Base-by-base conservation (phyloP, 2,329 filamentous ascomycete genomes). In the Dothistroma septosporum region DNA sequence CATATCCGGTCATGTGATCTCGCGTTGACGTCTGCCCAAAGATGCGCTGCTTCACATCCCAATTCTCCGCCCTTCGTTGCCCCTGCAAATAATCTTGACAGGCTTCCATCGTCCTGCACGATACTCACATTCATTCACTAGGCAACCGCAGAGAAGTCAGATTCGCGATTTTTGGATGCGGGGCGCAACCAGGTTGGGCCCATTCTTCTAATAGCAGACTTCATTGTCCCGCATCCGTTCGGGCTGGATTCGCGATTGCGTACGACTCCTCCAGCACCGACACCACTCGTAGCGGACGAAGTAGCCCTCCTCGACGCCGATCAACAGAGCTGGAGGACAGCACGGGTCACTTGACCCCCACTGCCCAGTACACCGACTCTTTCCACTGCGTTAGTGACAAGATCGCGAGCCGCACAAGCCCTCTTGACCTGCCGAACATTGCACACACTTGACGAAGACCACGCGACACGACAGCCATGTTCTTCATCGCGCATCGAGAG, bases 401-500 rank as follows among this genome's bases (percentile, higher is more conserved):
- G n/a, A 8, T 44, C 16, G 41, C 41, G 47, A 31, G 6, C 4
- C 11, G 47, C 47, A 50, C 28, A 12, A 7, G 14, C 10, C 28
- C 47, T 24, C 47, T 37, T 33, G 46, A 48, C 48, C n/a, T 52
- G 48, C 32, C 21, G 22, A 21, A n/a, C 44, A 14, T 48, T 35
- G 41, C 35, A 54, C 32, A 33, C 56, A 52, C 9, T 19, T 21
- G 47, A 12, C 24, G 47, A 12, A 50, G 16, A 32, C 3, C 28
- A 21, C 47, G 47, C 47, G 28, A 50, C 12, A 61, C 53, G 59
- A 47, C 47, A 58, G 67, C 53, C 48, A 99, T 99, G 94, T 99
- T 97, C 78, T 99, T 99, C 81, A 90, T 99, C 67, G 91, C 96
- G 78, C 93, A 96, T 74, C 88, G 97, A 77, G 92, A 96, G 79